These are phyloP conservation scores for Echinochloa phyllopogon DNA, from an alignment of 176 grass and related monocot genomes.

Conservation along the genomic window DNA sequence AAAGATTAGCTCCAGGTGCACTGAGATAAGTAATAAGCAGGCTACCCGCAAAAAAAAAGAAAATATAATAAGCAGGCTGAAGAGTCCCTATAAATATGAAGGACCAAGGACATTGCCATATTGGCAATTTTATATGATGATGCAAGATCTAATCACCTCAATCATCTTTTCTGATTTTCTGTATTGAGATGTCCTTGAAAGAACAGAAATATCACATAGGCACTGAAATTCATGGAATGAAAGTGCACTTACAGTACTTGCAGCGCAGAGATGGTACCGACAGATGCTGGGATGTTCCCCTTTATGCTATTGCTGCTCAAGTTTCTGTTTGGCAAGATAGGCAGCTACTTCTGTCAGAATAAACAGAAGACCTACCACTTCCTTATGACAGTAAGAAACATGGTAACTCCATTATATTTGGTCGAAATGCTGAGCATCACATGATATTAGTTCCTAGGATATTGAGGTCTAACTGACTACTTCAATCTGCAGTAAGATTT, in stretches of 20 bases:
- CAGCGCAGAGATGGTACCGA: conserved; percentile 73
- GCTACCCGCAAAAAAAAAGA: too few relatives aligned
- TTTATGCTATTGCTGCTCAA: conserved; percentile 87
- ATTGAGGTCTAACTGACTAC: not conserved
- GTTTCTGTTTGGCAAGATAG: conserved; percentile 63
- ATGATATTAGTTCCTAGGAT: not conserved
- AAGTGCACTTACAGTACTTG: conserved; percentile 82
- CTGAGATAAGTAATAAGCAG: too few relatives aligned
- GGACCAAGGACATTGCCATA: not conserved
- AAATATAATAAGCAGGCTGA: conserved; percentile 2
- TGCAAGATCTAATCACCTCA: not conserved
- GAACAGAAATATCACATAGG: conserved; percentile 8
- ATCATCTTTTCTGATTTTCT: conserved; percentile 13
- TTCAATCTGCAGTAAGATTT: conserved; percentile 6
- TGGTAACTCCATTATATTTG: conserved; percentile 2
- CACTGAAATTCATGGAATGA: not conserved
- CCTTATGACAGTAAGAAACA: conserved; percentile 13
- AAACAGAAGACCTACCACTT: not conserved
- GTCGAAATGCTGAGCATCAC: not conserved
- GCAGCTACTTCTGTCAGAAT: conserved; percentile 29
- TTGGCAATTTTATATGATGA: conserved; percentile 5
- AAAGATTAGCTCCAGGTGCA: not conserved
- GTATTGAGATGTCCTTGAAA: not conserved
- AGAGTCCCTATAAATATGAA: conserved; percentile 22
- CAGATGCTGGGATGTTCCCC: conserved; percentile 72